Percentiles rank a stretch among this genome's conserved stretches.
Evolutionary conservation across 2,329 filamentous ascomycete genomes (phyloP).

Genomic region (Monosporascus sp.): DNA sequence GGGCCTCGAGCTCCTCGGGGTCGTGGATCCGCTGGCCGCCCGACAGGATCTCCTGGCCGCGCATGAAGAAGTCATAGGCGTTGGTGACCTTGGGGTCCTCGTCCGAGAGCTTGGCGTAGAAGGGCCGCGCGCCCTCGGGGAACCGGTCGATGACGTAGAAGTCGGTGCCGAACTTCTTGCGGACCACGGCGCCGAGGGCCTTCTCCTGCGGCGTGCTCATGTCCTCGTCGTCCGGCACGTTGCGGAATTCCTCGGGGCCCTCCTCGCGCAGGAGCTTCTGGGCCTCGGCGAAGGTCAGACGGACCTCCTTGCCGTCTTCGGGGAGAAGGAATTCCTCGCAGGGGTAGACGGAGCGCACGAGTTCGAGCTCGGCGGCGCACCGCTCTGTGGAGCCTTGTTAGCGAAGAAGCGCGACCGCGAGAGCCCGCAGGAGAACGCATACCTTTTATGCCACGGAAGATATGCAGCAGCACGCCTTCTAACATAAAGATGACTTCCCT

Average conservation of each 20-base stretch:
- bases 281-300: conserved; percentile 72
- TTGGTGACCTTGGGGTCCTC: conserved; percentile 51
- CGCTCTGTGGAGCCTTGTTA: conserved; percentile 31
- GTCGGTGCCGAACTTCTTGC: conserved; percentile 86
- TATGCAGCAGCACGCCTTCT: conserved; percentile 69
- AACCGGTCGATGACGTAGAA: conserved; percentile 98
- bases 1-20: conserved; percentile 67
- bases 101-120: conserved; percentile 70
- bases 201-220: conserved; percentile 79
- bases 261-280: conserved; percentile 73
- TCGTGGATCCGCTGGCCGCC: conserved; percentile 90
- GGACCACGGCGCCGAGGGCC: conserved; percentile 80
- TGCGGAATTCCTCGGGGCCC: conserved; percentile 59
- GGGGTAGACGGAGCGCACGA: conserved; percentile 68
- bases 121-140: conserved; percentile 80
- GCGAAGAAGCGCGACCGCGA: not conserved
- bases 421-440: conserved; percentile 4
- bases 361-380: conserved; percentile 67
- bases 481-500: conserved; percentile 68
- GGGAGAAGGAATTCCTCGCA: conserved; percentile 74
- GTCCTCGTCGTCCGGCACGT: conserved; percentile 73
- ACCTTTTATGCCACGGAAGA: conserved; percentile 66
- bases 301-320: conserved; percentile 66
- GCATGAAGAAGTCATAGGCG: conserved; percentile 70
- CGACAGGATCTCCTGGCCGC: conserved; percentile 87